Conservation (phyloP, 768 basidiomycete genomes). For the Boletus speciosus region DNA sequence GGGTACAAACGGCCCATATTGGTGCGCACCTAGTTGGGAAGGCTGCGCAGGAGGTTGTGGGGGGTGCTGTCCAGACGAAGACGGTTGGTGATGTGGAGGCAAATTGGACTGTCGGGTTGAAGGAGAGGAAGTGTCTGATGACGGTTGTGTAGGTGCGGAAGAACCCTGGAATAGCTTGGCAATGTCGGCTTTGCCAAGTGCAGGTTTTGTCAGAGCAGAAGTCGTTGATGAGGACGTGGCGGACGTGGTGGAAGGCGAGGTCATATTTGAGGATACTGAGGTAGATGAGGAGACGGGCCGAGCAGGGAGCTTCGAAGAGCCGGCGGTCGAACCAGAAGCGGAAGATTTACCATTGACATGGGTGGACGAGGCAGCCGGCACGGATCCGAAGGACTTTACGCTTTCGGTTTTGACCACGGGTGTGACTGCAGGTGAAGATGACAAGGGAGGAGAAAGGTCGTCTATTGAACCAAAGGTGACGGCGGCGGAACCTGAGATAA, state of each 20-base stretch:
- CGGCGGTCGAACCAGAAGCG: conserved; percentile 41
- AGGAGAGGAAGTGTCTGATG: conserved; percentile 57
- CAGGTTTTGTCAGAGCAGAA: conserved; percentile 31
- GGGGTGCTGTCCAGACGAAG: conserved; percentile 36
- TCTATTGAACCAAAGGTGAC: conserved; percentile 92
- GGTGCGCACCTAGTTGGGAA: conserved; percentile 43
- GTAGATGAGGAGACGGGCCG: conserved; percentile 23
- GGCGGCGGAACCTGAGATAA: conserved; percentile 50
- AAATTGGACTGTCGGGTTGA: conserved; percentile 52
- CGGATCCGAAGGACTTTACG: conserved; percentile 81
- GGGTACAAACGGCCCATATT: conserved; percentile 49
- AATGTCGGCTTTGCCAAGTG: conserved; percentile 36
- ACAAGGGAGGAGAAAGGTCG: conserved; percentile 70
- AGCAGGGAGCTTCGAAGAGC: conserved; percentile 34
- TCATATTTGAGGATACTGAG: conserved; percentile 23
- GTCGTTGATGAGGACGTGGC: conserved; percentile 34
- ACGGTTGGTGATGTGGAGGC: conserved; percentile 43
- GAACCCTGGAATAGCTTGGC: conserved; percentile 40
- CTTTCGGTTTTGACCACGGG: conserved; percentile 62
- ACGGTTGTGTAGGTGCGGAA: conserved; percentile 43
- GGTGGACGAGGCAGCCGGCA: conserved; percentile 48
- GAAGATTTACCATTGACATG: conserved; percentile 64
- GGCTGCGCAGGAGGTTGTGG: conserved; percentile 37
- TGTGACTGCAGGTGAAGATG: conserved; percentile 75
- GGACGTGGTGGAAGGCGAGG: conserved; percentile 32